Evolutionary conservation across 108 stramenopile genomes (phyloP).

Genomic region (Cylindrotheca closterium): DNA sequence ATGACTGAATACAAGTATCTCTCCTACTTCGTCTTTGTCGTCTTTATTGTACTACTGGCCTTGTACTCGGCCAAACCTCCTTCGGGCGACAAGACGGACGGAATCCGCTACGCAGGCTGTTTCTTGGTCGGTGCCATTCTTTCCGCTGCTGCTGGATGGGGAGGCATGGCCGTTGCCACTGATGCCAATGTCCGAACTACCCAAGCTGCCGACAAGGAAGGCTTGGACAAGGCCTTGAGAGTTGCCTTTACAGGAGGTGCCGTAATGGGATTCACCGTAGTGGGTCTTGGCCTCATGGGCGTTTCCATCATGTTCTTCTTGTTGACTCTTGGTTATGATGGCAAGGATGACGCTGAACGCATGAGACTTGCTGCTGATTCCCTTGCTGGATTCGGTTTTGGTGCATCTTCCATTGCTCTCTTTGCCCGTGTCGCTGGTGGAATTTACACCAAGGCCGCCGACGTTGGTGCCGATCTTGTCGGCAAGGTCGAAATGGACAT

Average conservation of each 20-base stretch:
- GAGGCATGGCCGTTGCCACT: conserved; percentile 45
- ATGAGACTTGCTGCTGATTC: conserved; percentile 43
- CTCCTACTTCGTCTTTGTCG: conserved; percentile 67
- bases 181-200: conserved; percentile 96
- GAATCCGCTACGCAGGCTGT: conserved; percentile 76
- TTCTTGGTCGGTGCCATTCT: conserved; percentile 88
- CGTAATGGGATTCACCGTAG: conserved; percentile 64
- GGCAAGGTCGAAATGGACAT: conserved; percentile 96
- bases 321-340: conserved; percentile 51
- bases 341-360: conserved; percentile 3
- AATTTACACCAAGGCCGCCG: conserved; percentile 98
- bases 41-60: conserved; percentile 44
- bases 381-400: conserved; percentile 93
- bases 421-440: conserved; percentile 98
- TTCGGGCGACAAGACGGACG: conserved; percentile 48
- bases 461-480: conserved; percentile 95
- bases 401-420: conserved; percentile 94
- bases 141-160: conserved; percentile 53
- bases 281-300: conserved; percentile 48
- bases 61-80: conserved; percentile 61
- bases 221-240: conserved; percentile 75
- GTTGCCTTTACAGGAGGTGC: conserved; percentile 84
- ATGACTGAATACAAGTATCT: conserved; percentile 92
- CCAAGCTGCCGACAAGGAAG: conserved; percentile 77
- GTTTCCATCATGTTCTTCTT: conserved; percentile 56